phyloP scores from a whole-genome alignment of 192 early-diverging fungal species.

The Thoreauomyces humboldtii region DNA sequence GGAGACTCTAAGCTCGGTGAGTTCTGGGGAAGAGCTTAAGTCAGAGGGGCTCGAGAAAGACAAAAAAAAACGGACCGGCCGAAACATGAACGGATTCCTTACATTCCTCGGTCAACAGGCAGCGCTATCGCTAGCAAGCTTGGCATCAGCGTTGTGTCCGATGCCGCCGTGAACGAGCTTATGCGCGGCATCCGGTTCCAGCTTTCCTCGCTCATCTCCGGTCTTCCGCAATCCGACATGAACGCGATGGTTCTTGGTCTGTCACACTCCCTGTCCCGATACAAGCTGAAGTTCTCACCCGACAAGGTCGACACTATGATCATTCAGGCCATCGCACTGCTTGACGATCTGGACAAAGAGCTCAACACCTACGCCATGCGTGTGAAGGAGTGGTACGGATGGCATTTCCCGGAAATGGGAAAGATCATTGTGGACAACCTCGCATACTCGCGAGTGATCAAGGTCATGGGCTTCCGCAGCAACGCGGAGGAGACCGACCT shows the following conservation, averaged over 20 bases:
- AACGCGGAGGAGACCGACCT: constrained; percentile 78
- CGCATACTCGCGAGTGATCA: constrained; percentile 86
- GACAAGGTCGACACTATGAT: constrained; percentile 99
- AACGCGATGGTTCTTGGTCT: constrained; percentile 96
- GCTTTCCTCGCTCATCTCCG: constrained; percentile 85
- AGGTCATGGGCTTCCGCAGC: constrained; percentile 87
- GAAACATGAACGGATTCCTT: too few relatives aligned
- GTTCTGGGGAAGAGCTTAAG: constrained; percentile 1
- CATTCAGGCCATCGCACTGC: constrained; percentile 93
- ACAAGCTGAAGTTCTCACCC: constrained; percentile 99
- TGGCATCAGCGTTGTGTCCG: constrained; percentile 75
- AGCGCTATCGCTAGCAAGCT: constrained; percentile 80
- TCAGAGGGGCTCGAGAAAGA: neutral
- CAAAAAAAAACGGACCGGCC: too few relatives aligned
- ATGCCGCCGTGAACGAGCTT: constrained; percentile 83
- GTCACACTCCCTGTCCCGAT: constrained; percentile 97
- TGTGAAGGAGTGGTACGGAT: constrained; percentile 98
- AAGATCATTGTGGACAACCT: constrained; percentile 95
- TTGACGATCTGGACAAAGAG: constrained; percentile 99
- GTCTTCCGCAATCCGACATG: constrained; percentile 84
- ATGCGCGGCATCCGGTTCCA: constrained; percentile 96
- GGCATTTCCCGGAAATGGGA: constrained; percentile 99
- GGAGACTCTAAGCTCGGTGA: constrained; percentile 92
- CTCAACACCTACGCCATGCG: constrained; percentile 98
- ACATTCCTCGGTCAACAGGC: too few relatives aligned